Conservation (phyloP, 169 alveolate species). For the Eimeria necatrix region DNA sequence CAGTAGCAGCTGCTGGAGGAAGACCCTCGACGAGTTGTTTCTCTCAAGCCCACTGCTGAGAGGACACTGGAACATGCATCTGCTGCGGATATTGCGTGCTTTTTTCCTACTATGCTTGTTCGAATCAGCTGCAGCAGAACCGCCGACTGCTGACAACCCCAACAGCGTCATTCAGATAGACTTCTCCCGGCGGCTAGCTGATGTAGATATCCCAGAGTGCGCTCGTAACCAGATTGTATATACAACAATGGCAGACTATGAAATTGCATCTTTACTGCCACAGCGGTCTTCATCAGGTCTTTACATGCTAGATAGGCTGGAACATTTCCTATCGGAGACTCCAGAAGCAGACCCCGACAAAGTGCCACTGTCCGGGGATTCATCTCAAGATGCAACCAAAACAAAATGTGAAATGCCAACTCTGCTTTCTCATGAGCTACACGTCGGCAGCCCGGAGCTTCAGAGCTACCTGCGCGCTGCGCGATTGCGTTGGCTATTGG, state of each 20-base stretch:
- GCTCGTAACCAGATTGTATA: conserved; percentile 3
- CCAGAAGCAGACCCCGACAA: conserved; percentile 64
- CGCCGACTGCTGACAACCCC: conserved; percentile 19
- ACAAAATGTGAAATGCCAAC: conserved; percentile 7
- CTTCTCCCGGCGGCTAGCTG: conserved; percentile 45
- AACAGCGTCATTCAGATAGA: conserved; percentile 49
- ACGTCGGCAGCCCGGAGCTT: conserved; percentile 73
- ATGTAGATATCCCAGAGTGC: conserved; percentile 15
- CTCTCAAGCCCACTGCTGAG: no score
- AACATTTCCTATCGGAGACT: conserved; percentile 46
- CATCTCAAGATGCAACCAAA: not conserved
- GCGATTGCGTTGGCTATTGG: conserved; percentile 74
- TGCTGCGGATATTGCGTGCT: no score
- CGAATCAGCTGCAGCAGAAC: conserved; percentile 1
- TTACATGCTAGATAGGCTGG: conserved; percentile 31
- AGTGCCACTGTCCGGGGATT: not conserved
- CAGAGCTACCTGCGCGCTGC: conserved; percentile 73
- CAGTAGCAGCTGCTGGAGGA: no score
- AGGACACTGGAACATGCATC: no score
- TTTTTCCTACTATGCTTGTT: no score
- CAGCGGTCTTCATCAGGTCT: conserved; percentile 19
- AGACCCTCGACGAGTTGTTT: no score
- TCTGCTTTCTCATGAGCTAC: conserved; percentile 38
- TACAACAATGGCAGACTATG: conserved; percentile 45
- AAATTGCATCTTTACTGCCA: conserved; percentile 62